phyloP scores from a whole-genome alignment of 2,329 filamentous ascomycete genomes.

The Mariannaea elegans region DNA sequence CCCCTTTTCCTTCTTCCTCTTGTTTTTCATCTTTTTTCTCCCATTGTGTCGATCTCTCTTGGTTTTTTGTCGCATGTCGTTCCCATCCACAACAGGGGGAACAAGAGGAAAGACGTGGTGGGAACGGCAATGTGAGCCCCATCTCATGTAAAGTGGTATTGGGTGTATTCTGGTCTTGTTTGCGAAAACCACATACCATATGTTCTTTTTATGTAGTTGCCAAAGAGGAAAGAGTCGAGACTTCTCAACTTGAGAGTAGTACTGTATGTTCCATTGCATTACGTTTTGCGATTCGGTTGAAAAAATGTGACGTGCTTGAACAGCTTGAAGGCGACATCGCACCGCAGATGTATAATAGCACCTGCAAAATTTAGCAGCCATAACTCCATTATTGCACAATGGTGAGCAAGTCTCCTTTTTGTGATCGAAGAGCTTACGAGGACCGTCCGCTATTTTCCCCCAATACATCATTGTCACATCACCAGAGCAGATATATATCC shows the following conservation, averaged over 20 bases:
- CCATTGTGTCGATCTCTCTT: constrained; percentile 3
- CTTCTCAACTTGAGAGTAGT: constrained; percentile 4
- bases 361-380: too few species aligned
- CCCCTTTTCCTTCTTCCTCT: background rate
- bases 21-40: constrained; percentile 23
- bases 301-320: too few species aligned
- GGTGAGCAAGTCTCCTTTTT: too few species aligned
- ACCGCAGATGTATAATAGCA: too few species aligned
- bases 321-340: too few species aligned
- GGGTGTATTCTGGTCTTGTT: constrained; percentile 40
- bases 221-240: constrained; percentile 24
- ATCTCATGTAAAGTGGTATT: constrained; percentile 32
- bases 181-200: constrained; percentile 44
- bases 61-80: constrained; percentile 16
- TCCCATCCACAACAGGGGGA: constrained; percentile 9
- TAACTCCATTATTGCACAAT: too few species aligned
- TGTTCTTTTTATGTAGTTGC: constrained; percentile 27
- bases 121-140: constrained; percentile 18
- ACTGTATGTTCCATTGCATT: too few species aligned
- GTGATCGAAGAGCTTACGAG: too few species aligned
- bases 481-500: too few species aligned
- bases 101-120: constrained; percentile 26
- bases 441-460: too few species aligned
- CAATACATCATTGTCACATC: too few species aligned
- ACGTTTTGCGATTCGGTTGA: too few species aligned